Evolutionary conservation across 2,329 filamentous ascomycete species (phyloP).

Genomic region (Cordyceps militaris): DNA sequence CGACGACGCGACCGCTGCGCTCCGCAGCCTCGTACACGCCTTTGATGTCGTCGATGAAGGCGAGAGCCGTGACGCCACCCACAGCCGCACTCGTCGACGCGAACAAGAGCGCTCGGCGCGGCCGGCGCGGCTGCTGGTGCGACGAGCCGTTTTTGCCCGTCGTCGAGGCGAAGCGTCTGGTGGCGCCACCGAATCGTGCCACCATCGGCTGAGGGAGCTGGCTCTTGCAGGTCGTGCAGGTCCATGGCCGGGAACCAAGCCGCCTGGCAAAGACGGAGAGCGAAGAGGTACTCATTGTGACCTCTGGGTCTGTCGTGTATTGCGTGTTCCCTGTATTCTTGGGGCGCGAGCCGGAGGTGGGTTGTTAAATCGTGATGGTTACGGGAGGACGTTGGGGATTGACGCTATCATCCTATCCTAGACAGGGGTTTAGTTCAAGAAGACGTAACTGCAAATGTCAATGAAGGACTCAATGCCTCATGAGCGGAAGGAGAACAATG

Average conservation of each 20-base stretch:
- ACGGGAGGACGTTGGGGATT: neutral
- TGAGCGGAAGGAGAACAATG: neutral
- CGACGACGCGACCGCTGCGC: constrained; percentile 70
- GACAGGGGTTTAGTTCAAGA: neutral
- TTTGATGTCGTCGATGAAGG: constrained; percentile 63
- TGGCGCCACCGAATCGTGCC: constrained; percentile 20
- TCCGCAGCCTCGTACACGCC: constrained; percentile 68
- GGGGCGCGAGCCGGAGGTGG: too few relatives aligned
- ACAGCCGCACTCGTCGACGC: constrained; percentile 46
- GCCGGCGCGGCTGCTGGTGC: constrained; percentile 18
- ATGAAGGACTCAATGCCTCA: neutral
- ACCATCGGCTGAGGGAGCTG: constrained; percentile 26
- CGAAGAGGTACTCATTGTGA: constrained; percentile 37
- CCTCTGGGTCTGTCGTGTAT: neutral
- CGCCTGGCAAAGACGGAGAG: constrained; percentile 32
- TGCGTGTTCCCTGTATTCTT: neutral
- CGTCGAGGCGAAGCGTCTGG: constrained; percentile 25
- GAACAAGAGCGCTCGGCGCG: constrained; percentile 34
- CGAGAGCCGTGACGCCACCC: constrained; percentile 40
- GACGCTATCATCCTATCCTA: constrained; percentile 8
- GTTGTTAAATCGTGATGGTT: too few relatives aligned
- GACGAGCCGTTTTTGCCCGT: constrained; percentile 17
- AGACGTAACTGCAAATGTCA: neutral
- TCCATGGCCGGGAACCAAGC: constrained; percentile 36
- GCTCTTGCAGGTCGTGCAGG: constrained; percentile 38